A percentile compares a stretch with the other conserved stretches of the same genome.
Conservation (phyloP, 345 rosid genomes). For the Acer saccharum region DNA sequence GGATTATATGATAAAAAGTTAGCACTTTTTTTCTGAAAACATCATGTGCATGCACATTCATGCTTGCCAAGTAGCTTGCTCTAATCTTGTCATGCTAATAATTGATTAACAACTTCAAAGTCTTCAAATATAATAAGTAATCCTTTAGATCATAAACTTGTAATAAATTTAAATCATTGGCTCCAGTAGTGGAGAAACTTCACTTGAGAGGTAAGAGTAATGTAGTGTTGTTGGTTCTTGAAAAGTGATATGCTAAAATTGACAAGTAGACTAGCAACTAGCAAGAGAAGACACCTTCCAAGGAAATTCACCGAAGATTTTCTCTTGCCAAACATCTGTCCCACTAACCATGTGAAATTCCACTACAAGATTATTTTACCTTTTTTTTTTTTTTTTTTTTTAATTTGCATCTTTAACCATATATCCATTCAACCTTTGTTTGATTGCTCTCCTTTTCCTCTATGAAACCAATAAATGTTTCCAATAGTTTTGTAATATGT, state of each 20-base stretch:
- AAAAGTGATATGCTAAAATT: neutral
- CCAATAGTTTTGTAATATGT: too few relatives aligned
- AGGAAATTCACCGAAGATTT: conserved; percentile 10
- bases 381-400: too few relatives aligned
- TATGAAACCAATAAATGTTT: neutral
- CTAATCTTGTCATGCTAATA: conserved; percentile 11
- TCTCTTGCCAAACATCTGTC: too few relatives aligned
- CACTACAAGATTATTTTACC: too few relatives aligned
- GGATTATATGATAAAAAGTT: neutral
- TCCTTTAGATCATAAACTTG: too few relatives aligned
- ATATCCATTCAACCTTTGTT: neutral
- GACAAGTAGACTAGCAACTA: too few relatives aligned
- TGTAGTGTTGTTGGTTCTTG: conserved; percentile 22
- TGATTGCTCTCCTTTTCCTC: neutral
- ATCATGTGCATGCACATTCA: conserved; percentile 33
- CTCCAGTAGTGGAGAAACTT: neutral
- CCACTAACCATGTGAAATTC: too few relatives aligned
- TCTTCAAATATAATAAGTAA: too few relatives aligned
- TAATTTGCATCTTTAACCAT: too few relatives aligned
- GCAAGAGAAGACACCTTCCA: conserved; percentile 26
- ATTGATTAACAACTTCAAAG: too few relatives aligned
- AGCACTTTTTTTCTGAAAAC: neutral
- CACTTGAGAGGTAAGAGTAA: conserved; percentile 19
- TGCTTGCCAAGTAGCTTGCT: conserved; percentile 10
- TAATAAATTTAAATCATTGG: too few relatives aligned